Conservation (phyloP, 1,139 yeast species). For the Meyerozyma guilliermondii region DNA sequence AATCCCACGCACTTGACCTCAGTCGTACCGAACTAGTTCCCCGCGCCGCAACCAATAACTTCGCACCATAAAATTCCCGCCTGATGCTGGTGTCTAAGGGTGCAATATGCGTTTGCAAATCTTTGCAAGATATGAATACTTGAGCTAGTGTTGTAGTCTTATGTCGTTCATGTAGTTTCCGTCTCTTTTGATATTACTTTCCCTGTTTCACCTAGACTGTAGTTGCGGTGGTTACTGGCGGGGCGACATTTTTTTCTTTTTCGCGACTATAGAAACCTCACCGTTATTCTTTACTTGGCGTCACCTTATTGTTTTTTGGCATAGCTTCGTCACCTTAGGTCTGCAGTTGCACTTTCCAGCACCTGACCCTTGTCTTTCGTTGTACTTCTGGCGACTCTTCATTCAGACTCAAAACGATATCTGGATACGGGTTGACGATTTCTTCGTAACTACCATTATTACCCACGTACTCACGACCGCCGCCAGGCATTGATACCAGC, state of each 20-base stretch:
- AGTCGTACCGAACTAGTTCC: not conserved
- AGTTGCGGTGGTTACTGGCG: not conserved
- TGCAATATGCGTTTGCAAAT: too few relatives aligned
- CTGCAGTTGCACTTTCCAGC: not conserved
- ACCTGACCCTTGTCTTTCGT: not conserved
- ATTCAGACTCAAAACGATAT: not conserved
- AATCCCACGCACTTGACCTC: too few relatives aligned
- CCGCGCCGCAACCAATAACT: not conserved
- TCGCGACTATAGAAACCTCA: not conserved
- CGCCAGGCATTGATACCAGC: too few relatives aligned
- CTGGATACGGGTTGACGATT: not conserved
- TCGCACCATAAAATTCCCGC: too few relatives aligned
- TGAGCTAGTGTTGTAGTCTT: too few relatives aligned
- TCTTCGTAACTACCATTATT: not conserved
- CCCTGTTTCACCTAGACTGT: not conserved
- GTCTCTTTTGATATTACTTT: too few relatives aligned
- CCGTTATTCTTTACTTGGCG: not conserved
- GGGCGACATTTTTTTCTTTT: constrained; percentile 1
- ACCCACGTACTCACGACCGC: too few relatives aligned
- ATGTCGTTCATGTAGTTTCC: too few relatives aligned
- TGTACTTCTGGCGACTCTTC: not conserved
- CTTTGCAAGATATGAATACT: too few relatives aligned
- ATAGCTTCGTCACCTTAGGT: too few relatives aligned
- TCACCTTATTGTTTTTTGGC: not conserved
- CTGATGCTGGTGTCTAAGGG: too few relatives aligned